Base-by-base conservation (phyloP, 163 green algal species). In the Trebouxia gelatinosa region DNA sequence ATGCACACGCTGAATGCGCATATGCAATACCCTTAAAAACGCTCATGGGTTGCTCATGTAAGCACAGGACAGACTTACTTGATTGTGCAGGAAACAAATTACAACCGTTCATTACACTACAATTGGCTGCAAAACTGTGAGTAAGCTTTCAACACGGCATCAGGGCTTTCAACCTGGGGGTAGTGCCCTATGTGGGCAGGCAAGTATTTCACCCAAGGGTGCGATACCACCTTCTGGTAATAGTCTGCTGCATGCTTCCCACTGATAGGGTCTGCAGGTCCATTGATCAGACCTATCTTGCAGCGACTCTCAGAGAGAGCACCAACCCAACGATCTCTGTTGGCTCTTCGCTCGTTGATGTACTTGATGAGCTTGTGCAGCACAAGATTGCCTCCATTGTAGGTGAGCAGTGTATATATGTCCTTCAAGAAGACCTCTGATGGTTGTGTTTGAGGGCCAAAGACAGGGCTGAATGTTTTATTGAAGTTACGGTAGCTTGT, bases 221-320 rank as follows among this genome's bases (percentile, higher is more conserved):
- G 51, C 3, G 50, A 48, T 13, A 78, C 48, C 48, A 78, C 48
- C 7, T 78, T 40, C 32, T 32, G 46, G 7, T 70, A 70, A 34
- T 35, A 3, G n/a, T 80, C 39, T 32, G 75, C 75, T 51, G 61
- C 75, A 75, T 80, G 75, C 17, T 5, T 26, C 19, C 75, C 75
- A 16, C 75, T 80, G 40, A 80, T 80, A 19, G 75, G 75, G 35
- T 80, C 75, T 37, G 75, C 75, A 28, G 75, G 75, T 17, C 75
- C 75, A 66, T 80, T 80, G n/a, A 80, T 80, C n/a, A 80, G 61
- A 5, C 51, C 59, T 16, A 74, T 34, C 19, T 39, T 29, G 23
- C 67, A 67, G 50, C 50, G 32, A 40, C 58, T 75, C 5, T 66
- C 48, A 26, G 38, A 17, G 4, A 80, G 21, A 6, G 29, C 75